A percentile compares a stretch with the other conserved stretches of the same genome.
phyloP scores from a whole-genome alignment of 2,329 filamentous ascomycete genomes.

The Aphanocladium album region DNA sequence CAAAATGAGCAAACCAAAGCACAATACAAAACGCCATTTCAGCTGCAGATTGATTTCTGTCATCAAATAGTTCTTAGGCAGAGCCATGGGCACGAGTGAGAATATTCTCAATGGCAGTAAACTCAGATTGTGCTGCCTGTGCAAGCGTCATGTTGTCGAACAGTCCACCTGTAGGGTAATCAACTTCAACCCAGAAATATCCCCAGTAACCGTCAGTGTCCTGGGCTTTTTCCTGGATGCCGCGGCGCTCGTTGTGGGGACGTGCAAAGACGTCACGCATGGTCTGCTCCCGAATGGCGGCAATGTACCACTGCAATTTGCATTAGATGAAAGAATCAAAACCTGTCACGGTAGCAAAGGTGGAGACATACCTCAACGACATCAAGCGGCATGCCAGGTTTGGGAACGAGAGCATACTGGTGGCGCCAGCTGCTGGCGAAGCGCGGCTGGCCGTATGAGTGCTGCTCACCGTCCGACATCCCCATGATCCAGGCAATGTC shows the following conservation, averaged over 20 bases:
- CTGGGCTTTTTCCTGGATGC: conserved; percentile 28
- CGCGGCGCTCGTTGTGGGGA: conserved; percentile 36
- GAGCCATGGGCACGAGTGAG: conserved; percentile 37
- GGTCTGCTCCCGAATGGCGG: conserved; percentile 49
- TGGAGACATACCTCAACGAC: conserved; percentile 46
- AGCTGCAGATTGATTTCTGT: background rate
- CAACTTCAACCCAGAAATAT: conserved; percentile 46
- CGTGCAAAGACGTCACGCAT: conserved; percentile 34
- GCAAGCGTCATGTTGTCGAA: conserved; percentile 47
- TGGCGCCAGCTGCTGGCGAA: conserved; percentile 46
- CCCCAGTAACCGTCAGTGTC: conserved; percentile 45
- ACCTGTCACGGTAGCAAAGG: background rate
- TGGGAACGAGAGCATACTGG: conserved; percentile 47
- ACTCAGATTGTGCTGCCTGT: conserved; percentile 41
- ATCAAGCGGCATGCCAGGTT: conserved; percentile 44
- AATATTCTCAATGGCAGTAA: conserved; percentile 44
- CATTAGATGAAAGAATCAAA: background rate
- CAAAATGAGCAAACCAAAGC: background rate
- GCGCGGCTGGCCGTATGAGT: conserved; percentile 42
- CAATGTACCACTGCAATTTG: conserved; percentile 49
- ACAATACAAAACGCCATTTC: background rate
- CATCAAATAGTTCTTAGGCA: background rate
- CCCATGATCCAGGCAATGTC: conserved; percentile 44
- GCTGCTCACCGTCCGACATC: conserved; percentile 30
- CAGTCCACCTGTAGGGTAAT: conserved; percentile 32